These are phyloP conservation scores for Hansfordia pulvinata DNA, from an alignment of 2,329 filamentous ascomycete species.

Conservation along the genomic window DNA sequence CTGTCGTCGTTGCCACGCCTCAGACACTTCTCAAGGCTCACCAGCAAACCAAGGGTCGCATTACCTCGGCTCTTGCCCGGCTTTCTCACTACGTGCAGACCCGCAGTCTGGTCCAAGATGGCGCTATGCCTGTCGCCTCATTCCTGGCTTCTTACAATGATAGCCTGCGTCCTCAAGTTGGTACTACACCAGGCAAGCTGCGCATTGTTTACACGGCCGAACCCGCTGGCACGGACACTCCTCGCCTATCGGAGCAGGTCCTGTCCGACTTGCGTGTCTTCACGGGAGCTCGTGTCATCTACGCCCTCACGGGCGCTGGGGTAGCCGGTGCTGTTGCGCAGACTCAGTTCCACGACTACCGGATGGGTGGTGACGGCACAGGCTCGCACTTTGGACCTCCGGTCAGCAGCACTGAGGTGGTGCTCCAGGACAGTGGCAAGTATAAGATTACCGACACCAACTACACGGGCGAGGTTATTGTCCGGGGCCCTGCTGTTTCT, in stretches of 20 bases:
- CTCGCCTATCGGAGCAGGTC: slow-evolving; percentile 51
- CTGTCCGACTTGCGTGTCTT: slow-evolving; percentile 75
- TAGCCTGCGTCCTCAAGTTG: slow-evolving; percentile 42
- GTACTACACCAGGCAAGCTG: slow-evolving; percentile 55
- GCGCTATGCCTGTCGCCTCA: slow-evolving; percentile 58
- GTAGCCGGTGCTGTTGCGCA: slow-evolving; percentile 88
- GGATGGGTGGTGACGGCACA: slow-evolving; percentile 31
- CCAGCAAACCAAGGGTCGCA: slow-evolving; percentile 40
- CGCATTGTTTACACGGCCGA: slow-evolving; percentile 74
- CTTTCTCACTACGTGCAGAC: slow-evolving; percentile 60
- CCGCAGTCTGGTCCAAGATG: slow-evolving; percentile 52
- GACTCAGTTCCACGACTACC: slow-evolving; percentile 79
- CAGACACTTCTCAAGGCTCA: slow-evolving; percentile 59
- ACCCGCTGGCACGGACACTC: slow-evolving; percentile 46
- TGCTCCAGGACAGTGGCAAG: slow-evolving; percentile 48
- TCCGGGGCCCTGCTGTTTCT: slow-evolving; percentile 60
- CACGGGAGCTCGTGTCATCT: slow-evolving; percentile 66
- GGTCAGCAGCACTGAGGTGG: slow-evolving; percentile 65
- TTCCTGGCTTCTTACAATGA: slow-evolving; percentile 49
- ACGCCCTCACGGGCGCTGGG: slow-evolving; percentile 67
- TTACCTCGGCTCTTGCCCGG: slow-evolving; percentile 50
- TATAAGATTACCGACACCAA: slow-evolving; percentile 51
- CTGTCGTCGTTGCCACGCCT: slow-evolving; percentile 67
- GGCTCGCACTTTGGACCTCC: slow-evolving; percentile 70
- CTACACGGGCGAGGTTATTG: slow-evolving; percentile 54